Conservation (phyloP, 2,329 filamentous ascomycete species). For the Talaromyces sp. region DNA sequence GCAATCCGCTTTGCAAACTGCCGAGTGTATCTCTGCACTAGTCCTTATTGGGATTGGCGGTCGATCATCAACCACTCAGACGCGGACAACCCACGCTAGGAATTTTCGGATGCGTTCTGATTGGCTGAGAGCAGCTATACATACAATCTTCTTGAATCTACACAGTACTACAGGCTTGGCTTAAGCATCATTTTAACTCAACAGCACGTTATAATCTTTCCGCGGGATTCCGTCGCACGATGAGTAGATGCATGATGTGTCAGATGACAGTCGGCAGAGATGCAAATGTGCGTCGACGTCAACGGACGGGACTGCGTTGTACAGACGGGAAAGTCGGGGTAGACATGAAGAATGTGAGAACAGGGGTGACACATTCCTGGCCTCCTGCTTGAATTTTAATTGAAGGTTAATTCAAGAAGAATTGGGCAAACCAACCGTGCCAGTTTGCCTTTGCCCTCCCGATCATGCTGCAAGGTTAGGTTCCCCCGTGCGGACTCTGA, state of each 20-base stretch:
- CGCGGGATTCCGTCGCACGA: neutral
- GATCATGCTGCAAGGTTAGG: neutral
- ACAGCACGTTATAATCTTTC: neutral
- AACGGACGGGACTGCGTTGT: neutral
- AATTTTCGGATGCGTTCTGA: neutral
- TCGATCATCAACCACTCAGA: constrained; percentile 2
- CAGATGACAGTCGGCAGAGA: neutral
- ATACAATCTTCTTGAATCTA: neutral
- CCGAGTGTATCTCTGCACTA: neutral
- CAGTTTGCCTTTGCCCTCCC: neutral
- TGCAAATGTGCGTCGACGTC: neutral
- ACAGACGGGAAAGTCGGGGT: neutral
- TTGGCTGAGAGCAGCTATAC: neutral
- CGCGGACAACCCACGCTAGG: neutral
- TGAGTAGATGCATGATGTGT: neutral
- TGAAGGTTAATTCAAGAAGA: neutral
- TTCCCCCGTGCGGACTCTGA: neutral
- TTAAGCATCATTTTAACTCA: neutral
- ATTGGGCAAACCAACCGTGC: neutral
- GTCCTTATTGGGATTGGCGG: neutral
- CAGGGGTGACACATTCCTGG: neutral
- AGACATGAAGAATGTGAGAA: neutral
- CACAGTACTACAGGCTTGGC: neutral
- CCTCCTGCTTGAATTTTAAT: neutral
- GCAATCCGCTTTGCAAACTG: neutral